Base-by-base conservation (phyloP, 371 early-diverging fungal species). In the Zopfochytrium polystomum region DNA sequence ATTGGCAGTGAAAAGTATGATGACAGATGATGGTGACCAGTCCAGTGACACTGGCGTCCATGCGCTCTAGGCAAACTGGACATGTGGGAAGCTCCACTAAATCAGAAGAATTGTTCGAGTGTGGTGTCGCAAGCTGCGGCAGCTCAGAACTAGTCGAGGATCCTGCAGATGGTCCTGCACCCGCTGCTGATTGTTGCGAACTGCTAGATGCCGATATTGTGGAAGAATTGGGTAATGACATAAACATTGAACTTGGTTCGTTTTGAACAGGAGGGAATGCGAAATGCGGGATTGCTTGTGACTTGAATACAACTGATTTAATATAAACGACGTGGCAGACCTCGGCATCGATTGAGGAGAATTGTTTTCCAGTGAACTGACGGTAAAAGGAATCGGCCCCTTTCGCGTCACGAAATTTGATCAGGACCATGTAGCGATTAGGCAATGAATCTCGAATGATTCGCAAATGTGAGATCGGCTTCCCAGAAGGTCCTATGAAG, bases 11-110 rank as follows among this genome's bases (percentile, higher is more conserved):
- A 66, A 94, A 96, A 1, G 93, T 88, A 63, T 95, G 96, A 53
- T 92, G 92, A 65, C 96, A 96, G n/a, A 92, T 60, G 49, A 92
- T 91, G 3, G 94, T 93, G 56, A 94, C 58, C 44, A 96, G 66
- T 1, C 93, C 93, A 2, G 93, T 89, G 11, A 83, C 81, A 1
- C 79, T 70, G 9, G 89, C 80, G 72, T 95, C 95, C 86, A 96
- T 86, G 9, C 91, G 78, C 62, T 95, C 95, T 30, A 96, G 77
- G 65, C 97, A 96, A 3, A 95, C 92, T 0, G 96, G 93, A 62
- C 97, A 96, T 0, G 87, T 90, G 0, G 96, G 95, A 20, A 94
- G 70, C 66, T 93, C 92, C 52, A 83, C 70, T 9, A 70, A 25
- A n/a, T 57, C 51, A 50, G 50, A 26, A 30, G 15, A 26, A 27